These are phyloP conservation scores for Chlamydomonas schloesseri DNA, from an alignment of 139 green algal genomes.

Conservation along the genomic window DNA sequence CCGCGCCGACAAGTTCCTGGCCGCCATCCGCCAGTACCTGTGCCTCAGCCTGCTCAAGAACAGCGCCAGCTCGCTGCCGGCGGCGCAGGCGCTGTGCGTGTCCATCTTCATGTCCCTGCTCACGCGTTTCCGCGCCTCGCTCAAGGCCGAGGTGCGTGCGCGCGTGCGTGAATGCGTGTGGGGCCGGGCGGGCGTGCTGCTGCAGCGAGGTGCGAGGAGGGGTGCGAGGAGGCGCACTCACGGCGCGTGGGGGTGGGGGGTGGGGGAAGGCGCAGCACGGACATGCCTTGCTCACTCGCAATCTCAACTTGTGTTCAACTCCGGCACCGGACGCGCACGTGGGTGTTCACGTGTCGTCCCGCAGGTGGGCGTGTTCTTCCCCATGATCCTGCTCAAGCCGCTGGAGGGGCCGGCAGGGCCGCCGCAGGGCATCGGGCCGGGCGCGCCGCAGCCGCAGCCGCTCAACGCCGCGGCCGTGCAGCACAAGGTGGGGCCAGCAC, in stretches of 20 bases:
- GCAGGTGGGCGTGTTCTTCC: constrained; percentile 95
- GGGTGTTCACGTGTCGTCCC: too few species aligned
- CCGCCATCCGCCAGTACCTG: constrained; percentile 95
- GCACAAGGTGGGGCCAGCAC: constrained; percentile 50
- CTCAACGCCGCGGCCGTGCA: neutral
- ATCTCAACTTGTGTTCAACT: too few species aligned
- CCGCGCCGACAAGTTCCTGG: constrained; percentile 83
- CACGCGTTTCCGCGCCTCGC: constrained; percentile 76
- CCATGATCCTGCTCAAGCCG: constrained; percentile 95
- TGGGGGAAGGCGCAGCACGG: too few species aligned
- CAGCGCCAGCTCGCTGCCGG: constrained; percentile 70
- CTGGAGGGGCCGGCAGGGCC: constrained; percentile 57
- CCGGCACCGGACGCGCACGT: too few species aligned
- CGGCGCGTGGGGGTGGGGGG: too few species aligned
- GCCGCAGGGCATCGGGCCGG: neutral
- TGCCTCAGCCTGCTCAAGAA: constrained; percentile 97
- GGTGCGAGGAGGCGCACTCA: neutral
- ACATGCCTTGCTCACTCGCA: too few species aligned
- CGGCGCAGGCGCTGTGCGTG: constrained; percentile 77
- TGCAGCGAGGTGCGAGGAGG: neutral
- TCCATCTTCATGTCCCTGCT: constrained; percentile 96
- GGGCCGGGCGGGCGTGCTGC: too few species aligned
- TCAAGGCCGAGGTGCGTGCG: constrained; percentile 88
- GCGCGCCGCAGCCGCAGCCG: neutral
- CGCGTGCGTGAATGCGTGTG: too few species aligned